Evolutionary conservation across 305 asterid species (phyloP).

Genomic region (Plantago coronopus): DNA sequence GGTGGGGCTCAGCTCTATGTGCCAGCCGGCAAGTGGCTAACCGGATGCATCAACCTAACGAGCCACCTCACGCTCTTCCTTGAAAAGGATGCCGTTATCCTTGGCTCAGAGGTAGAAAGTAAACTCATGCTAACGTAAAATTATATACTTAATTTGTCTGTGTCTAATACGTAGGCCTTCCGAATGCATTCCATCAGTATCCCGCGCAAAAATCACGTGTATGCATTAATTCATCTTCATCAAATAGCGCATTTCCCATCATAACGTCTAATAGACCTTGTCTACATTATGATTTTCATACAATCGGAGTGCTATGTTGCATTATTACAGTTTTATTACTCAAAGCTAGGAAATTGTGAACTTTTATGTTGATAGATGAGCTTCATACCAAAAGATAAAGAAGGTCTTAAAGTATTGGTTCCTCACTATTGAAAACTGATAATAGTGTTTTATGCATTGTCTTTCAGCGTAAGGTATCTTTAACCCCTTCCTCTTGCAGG

Average conservation of each 20-base stretch:
- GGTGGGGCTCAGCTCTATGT: constrained; percentile 99
- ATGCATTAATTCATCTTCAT: not conserved
- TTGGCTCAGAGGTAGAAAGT: constrained; percentile 90
- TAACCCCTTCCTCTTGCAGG: constrained; percentile 37
- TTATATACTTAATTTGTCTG: not conserved
- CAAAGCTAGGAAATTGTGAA: not conserved
- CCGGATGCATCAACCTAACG: constrained; percentile 86
- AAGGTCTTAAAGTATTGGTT: not conserved
- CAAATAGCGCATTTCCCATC: not conserved
- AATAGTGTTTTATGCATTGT: not conserved
- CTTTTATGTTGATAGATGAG: no score
- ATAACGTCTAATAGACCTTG: not conserved
- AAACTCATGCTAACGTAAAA: not conserved
- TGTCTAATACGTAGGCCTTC: no score
- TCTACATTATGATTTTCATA: not conserved
- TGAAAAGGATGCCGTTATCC: constrained; percentile 80
- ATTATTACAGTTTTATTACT: not conserved
- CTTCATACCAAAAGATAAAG: no score
- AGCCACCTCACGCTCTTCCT: constrained; percentile 94
- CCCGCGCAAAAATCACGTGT: no score
- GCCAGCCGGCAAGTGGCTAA: constrained; percentile 92
- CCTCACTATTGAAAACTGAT: not conserved
- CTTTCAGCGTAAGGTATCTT: not conserved
- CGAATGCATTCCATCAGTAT: no score
- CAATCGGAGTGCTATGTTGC: not conserved